These are phyloP conservation scores for Wickerhamomyces strasburgensis DNA, from an alignment of 805 yeast species.

Conservation along the genomic window DNA sequence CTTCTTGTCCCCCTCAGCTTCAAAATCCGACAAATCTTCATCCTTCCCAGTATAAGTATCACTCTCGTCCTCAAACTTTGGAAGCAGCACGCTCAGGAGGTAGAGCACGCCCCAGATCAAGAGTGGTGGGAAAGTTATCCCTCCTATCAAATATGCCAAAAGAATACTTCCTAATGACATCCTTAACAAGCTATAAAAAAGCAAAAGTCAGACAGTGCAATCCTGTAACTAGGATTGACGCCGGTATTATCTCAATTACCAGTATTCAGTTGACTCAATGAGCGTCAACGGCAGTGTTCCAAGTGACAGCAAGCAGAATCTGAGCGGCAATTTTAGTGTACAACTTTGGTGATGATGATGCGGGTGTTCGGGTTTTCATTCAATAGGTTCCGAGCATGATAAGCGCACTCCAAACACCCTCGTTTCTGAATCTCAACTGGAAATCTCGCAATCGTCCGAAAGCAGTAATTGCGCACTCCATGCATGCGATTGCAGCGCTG, in stretches of 20 bases:
- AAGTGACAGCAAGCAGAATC: slow-evolving; percentile 8
- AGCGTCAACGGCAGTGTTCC: slow-evolving; percentile 3
- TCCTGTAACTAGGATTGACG: slow-evolving; percentile 5
- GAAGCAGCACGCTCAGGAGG: slow-evolving; percentile 32
- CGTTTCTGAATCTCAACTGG: too few species aligned
- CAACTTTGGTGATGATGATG: too few species aligned
- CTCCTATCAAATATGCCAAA: slow-evolving; percentile 64
- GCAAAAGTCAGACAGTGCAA: neutral
- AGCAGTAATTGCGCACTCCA: too few species aligned
- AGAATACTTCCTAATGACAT: slow-evolving; percentile 25
- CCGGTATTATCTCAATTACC: neutral
- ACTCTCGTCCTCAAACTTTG: slow-evolving; percentile 23
- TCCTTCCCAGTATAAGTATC: slow-evolving; percentile 21
- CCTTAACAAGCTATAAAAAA: neutral
- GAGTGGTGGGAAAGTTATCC: slow-evolving; percentile 73
- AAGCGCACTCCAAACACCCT: too few species aligned
- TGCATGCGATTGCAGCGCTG: too few species aligned
- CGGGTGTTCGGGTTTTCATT: too few species aligned
- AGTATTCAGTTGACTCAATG: neutral
- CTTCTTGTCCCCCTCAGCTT: slow-evolving; percentile 28
- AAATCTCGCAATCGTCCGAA: too few species aligned
- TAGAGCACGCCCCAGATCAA: slow-evolving; percentile 36
- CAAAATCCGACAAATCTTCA: slow-evolving; percentile 21
- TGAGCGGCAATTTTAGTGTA: too few species aligned
- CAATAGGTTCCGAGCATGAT: too few species aligned